Evolutionary conservation across 768 basidiomycete genomes (phyloP), one percentile per base, ranked within the genome.

Genomic region (Kwoniella sp.): DNA sequence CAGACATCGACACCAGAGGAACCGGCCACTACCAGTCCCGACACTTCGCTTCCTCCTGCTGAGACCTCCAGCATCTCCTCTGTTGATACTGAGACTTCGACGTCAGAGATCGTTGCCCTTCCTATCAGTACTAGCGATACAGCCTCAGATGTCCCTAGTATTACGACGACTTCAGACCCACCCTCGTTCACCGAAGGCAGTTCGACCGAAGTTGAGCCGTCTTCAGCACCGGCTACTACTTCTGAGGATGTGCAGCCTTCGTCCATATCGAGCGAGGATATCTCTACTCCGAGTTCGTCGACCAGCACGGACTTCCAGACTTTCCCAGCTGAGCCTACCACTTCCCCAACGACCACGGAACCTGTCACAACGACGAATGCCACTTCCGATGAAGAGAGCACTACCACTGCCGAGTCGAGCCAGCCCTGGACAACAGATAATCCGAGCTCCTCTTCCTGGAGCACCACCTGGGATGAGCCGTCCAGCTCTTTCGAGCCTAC

Each of bases 41-140:
- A 36, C 5, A n/a, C 37, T 44, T 22, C 33, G 4, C 19, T 33
- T n/a, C 19, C 54, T 15, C 22, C 30, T 8, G 30, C 36, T 13
- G 30, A 33, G 12, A 19, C 30, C 22, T 10, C 54, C 6, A 36
- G 27, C 37, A 9, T 27, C 30, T 2, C 29, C 17, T 15, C 40
- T 44, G 40, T 44, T 24, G 51, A 55, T 19, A 25, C 27, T 6
- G 25, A 36, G 4, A 19, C 52, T 6, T 22, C 60, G 19, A 47
- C 61, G 30, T 29, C 54, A 6, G 61, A 63, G 12, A 29, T 48
- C 15, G 54, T 49, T 26, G 15, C 54, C 15, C 27, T 54, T n/a
- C 21, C 40, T 29, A 56, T 48, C 24, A 50, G 44, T 40, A 51
- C 61, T 5, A 56, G 37, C 29, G 61, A 63, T 15, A 29, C 22